phyloP scores from a whole-genome alignment of 768 basidiomycete species.

The Stropharia rugosoannulata region DNA sequence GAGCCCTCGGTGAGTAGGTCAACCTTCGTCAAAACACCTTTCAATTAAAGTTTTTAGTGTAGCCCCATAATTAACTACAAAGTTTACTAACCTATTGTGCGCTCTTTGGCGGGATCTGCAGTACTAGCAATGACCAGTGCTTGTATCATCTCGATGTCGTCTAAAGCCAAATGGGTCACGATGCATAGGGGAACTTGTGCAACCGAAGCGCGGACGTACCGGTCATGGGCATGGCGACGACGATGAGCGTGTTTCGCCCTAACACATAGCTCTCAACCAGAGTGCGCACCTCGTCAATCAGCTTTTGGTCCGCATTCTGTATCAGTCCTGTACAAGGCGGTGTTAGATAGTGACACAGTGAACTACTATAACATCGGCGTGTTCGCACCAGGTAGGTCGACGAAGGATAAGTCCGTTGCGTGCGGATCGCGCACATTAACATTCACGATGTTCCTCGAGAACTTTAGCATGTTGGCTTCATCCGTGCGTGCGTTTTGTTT shows the following conservation, averaged over 20 bases:
- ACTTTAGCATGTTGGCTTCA: background rate
- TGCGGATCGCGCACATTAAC: constrained; percentile 43
- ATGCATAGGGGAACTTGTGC: background rate
- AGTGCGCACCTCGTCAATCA: constrained; percentile 43
- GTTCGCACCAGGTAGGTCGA: constrained; percentile 51
- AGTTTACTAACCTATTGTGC: constrained; percentile 57
- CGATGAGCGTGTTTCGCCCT: constrained; percentile 54
- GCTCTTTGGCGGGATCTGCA: constrained; percentile 50
- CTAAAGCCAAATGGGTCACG: constrained; percentile 27
- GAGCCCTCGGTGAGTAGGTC: constrained; percentile 51
- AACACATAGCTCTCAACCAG: constrained; percentile 49
- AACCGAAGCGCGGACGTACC: constrained; percentile 32
- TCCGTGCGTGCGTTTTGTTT: constrained; percentile 1
- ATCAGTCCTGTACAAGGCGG: constrained; percentile 44
- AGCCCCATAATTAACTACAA: background rate
- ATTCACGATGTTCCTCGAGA: constrained; percentile 44
- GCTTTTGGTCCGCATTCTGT: constrained; percentile 42
- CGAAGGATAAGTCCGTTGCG: constrained; percentile 48
- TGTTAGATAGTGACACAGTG: too few relatives aligned
- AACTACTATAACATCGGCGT: too few relatives aligned
- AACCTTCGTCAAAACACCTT: constrained; percentile 72
- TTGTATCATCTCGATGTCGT: constrained; percentile 66
- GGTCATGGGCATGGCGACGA: constrained; percentile 65
- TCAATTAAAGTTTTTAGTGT: background rate
- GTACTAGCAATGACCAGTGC: constrained; percentile 55